Base-by-base conservation (phyloP, 768 basidiomycete genomes). In the Amanita pseudoporphyria region DNA sequence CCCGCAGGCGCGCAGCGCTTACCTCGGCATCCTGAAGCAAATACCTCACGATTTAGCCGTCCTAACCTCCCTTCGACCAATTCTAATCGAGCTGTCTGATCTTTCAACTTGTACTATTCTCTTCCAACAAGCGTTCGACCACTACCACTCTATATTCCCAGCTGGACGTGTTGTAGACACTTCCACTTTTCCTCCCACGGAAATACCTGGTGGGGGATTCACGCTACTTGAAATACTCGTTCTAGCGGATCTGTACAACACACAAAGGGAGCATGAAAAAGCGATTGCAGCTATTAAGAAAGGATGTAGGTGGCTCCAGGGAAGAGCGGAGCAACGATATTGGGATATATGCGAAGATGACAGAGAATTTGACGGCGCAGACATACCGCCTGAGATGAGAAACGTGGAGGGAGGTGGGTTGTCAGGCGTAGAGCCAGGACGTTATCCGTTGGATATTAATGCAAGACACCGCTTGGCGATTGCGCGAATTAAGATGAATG, bases 301-400 rank as follows among this genome's bases (percentile, higher is more conserved):
- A 45, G 94, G 93, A 1, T 84, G 78, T 45, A 69, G 95, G 48
- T 98, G 95, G 95, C 64, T 97, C n/a, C 90, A 97, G 62, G 89
- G 90, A 0, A 70, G 95, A 28, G 68, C 66, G 28, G 69, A 76
- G 40, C 83, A 86, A 60, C 72, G 70, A 47, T 81, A 83, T 51
- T 97, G 93, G 92, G 87, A 92, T 55, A 62, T 74, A 18, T 77
- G 81, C 47, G 77, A 76, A 26, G 94, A 99, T 60, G 95, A 99
- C 60, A 71, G 93, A 43, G 95, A 99, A 64, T 99, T 78, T 59
- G 89, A 92, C 58, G 58, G 74, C 16, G 63, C 67, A 39, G 62
- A 67, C 60, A 52, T 64, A 55, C 58, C 58, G 24, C 41, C 43
- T 56, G 57, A 52, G 57, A 33, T 13, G 55, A 16, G 49, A 6